Evolutionary conservation across 768 basidiomycete species (phyloP).

Genomic region (Pleurotus tuber-regium): DNA sequence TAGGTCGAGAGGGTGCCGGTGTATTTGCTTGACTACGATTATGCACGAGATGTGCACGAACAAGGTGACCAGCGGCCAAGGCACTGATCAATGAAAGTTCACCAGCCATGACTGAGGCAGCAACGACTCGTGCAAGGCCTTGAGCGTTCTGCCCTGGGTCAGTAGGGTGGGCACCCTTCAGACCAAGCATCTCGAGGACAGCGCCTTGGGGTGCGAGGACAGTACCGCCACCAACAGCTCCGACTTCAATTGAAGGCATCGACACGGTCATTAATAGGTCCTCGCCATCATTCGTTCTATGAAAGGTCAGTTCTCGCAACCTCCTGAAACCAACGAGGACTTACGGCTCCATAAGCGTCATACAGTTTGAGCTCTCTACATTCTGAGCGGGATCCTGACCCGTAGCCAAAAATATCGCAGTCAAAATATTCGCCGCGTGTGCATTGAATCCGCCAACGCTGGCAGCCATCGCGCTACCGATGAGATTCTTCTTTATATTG

Average conservation of each 20-base stretch:
- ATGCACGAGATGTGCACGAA: constrained; percentile 89
- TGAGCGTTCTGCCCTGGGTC: constrained; percentile 89
- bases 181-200: constrained; percentile 91
- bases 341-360: constrained; percentile 98
- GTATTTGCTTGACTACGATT: constrained; percentile 85
- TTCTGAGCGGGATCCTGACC: constrained; percentile 99
- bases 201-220: constrained; percentile 86
- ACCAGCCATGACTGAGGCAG: constrained; percentile 94
- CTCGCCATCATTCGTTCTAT: constrained; percentile 84
- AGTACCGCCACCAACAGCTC: constrained; percentile 96
- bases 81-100: constrained; percentile 91
- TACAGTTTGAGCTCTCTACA: constrained; percentile 97
- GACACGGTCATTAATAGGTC: constrained; percentile 91
- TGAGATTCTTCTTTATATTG: constrained; percentile 95
- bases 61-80: constrained; percentile 91
- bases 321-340: constrained; percentile 37
- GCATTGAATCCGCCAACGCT: constrained; percentile 97
- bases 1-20: constrained; percentile 60
- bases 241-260: constrained; percentile 99
- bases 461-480: constrained; percentile 98
- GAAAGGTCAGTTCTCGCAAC: constrained; percentile 3
- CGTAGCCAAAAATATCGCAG: constrained; percentile 92
- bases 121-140: constrained; percentile 84
- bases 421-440: constrained; percentile 95
- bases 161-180: constrained; percentile 85